Conservation (phyloP, 768 basidiomycete species). For the Suillus paluster region DNA sequence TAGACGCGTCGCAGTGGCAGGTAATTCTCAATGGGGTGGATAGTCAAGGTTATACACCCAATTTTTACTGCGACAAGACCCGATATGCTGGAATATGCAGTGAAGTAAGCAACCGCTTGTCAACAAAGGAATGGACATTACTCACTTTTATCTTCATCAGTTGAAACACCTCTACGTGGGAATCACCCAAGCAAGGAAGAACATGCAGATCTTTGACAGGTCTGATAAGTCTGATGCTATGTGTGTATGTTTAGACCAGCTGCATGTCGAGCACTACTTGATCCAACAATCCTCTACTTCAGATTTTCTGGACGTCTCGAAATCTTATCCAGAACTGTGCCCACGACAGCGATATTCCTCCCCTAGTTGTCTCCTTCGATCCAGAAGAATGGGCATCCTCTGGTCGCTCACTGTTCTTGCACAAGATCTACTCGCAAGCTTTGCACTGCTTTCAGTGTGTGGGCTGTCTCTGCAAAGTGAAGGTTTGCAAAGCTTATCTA, state of each 20-base stretch:
- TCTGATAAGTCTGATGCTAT: conserved; percentile 61
- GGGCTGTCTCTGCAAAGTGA: too few species aligned
- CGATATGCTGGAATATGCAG: conserved; percentile 60
- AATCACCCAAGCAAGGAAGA: conserved; percentile 68
- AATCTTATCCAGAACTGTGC: conserved; percentile 51
- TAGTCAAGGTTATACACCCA: conserved; percentile 40
- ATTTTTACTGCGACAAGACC: conserved; percentile 46
- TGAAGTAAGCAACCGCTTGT: conserved; percentile 46
- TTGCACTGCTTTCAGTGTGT: too few species aligned
- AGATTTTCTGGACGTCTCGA: conserved; percentile 57
- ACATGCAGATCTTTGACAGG: conserved; percentile 70
- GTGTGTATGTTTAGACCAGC: conserved; percentile 44
- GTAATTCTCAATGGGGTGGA: conserved; percentile 51
- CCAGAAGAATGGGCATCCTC: conserved; percentile 45
- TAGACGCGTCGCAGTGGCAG: conserved; percentile 59
- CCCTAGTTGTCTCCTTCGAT: conserved; percentile 57
- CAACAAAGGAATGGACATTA: neutral
- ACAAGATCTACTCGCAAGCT: too few species aligned
- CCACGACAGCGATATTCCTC: conserved; percentile 52
- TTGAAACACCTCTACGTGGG: conserved; percentile 74
- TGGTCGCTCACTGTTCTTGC: too few species aligned
- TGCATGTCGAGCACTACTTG: neutral
- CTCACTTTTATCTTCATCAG: conserved; percentile 39
- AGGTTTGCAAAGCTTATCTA: too few species aligned
- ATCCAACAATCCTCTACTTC: neutral